Conservation (phyloP, 805 yeast species). For the Starmera dryadoides region DNA sequence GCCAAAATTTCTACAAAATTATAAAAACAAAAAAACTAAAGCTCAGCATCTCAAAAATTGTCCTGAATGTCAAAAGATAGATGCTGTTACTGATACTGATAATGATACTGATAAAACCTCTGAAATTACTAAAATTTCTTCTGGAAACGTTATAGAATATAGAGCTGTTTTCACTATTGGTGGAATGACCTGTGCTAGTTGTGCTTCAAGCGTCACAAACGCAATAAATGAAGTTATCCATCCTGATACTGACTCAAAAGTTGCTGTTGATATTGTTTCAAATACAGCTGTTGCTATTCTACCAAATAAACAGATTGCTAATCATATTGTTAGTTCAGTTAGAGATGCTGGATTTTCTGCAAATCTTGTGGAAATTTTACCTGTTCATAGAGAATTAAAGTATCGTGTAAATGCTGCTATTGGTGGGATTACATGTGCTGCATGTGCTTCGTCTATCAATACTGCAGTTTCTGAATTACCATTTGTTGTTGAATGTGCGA, state of each 20-base stretch:
- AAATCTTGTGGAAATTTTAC: constrained; percentile 49
- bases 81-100: constrained; percentile 3
- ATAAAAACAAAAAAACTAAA: constrained; percentile 11
- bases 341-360: constrained; percentile 42
- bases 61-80: not conserved
- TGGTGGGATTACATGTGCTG: constrained; percentile 72
- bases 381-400: constrained; percentile 41
- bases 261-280: constrained; percentile 43
- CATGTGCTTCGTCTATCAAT: constrained; percentile 55
- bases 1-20: constrained; percentile 11
- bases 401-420: constrained; percentile 52
- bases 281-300: constrained; percentile 48
- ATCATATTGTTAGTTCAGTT: constrained; percentile 39
- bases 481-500: constrained; percentile 45
- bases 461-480: constrained; percentile 38
- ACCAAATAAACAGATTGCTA: constrained; percentile 43
- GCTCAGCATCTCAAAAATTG: constrained; percentile 22
- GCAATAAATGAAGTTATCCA: constrained; percentile 26
- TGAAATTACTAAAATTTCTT: constrained; percentile 19
- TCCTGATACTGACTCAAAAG: constrained; percentile 18
- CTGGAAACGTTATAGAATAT: constrained; percentile 20
- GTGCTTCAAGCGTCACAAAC: constrained; percentile 41
- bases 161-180: constrained; percentile 49
- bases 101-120: constrained; percentile 14
- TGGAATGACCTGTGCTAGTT: constrained; percentile 68